These are phyloP conservation scores for Phytophthora megakarya DNA, from an alignment of 352 stramenopile species.

Conservation along the genomic window DNA sequence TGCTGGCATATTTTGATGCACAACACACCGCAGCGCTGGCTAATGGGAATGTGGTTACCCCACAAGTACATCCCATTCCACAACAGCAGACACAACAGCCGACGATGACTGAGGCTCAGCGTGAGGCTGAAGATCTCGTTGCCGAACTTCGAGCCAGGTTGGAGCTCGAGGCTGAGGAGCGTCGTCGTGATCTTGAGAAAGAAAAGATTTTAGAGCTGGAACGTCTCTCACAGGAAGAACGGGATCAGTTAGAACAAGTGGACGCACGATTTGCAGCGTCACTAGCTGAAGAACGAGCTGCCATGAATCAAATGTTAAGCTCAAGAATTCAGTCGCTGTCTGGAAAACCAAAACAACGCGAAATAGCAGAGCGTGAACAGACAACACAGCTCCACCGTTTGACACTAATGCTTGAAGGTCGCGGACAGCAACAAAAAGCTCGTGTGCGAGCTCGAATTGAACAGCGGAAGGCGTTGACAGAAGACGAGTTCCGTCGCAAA, in stretches of 20 bases:
- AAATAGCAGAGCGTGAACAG: constrained; percentile 34
- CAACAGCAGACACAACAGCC: constrained; percentile 23
- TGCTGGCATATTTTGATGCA: constrained; percentile 49
- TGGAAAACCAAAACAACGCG: constrained; percentile 17
- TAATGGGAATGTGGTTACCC: background rate
- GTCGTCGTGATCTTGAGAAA: constrained; percentile 40
- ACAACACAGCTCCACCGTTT: constrained; percentile 47
- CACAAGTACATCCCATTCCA: background rate
- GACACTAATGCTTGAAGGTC: constrained; percentile 53
- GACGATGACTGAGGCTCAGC: constrained; percentile 8
- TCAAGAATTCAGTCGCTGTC: constrained; percentile 23
- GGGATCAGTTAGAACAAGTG: constrained; percentile 30
- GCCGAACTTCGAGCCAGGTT: constrained; percentile 53
- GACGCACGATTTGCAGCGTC: constrained; percentile 33
- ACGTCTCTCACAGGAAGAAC: constrained; percentile 32
- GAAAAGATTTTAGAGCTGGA: constrained; percentile 46
- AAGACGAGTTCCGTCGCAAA: constrained; percentile 60
- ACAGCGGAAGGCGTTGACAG: constrained; percentile 39
- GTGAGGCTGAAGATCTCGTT: constrained; percentile 41
- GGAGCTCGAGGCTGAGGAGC: constrained; percentile 58
- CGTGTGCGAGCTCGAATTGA: constrained; percentile 27
- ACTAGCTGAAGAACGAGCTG: constrained; percentile 39
- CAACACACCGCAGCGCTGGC: constrained; percentile 30
- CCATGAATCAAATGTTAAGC: constrained; percentile 42
- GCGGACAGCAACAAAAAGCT: constrained; percentile 31